Conservation (phyloP, 305 asterid species). For the Fraxinus floribunda region DNA sequence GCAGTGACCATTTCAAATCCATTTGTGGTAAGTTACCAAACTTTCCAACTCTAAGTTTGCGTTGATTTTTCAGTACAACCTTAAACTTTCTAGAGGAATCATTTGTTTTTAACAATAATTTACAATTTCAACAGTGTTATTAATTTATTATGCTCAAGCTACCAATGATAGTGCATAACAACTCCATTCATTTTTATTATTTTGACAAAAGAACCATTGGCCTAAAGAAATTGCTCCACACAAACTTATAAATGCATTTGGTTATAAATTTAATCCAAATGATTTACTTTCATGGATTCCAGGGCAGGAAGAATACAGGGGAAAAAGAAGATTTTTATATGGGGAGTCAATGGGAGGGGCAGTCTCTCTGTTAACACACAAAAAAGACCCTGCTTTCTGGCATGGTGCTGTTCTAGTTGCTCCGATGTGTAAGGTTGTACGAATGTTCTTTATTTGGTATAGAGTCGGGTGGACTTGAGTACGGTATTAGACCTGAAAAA, state of each 20-base stretch:
- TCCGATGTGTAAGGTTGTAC: conserved; percentile 89
- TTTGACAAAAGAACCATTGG: conserved; percentile 16
- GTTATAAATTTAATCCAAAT: neutral
- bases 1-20: conserved; percentile 64
- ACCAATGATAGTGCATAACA: neutral
- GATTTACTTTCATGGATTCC: conserved; percentile 28
- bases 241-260: neutral
- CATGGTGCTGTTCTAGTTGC: conserved; percentile 93
- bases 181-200: neutral
- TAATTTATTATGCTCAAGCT: neutral
- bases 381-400: conserved; percentile 80
- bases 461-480: too few relatives aligned
- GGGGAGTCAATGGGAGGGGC: conserved; percentile 99
- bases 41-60: neutral
- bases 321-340: conserved; percentile 66
- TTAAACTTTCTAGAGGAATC: neutral
- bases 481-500: too few relatives aligned
- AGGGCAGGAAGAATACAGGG: conserved; percentile 67
- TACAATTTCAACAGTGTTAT: too few relatives aligned
- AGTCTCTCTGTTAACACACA: conserved; percentile 73
- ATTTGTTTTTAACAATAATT: neutral
- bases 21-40: conserved; percentile 58
- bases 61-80: neutral
- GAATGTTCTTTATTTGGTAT: neutral
- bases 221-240: neutral